These are phyloP conservation scores for Corniculantispora saksenae DNA, from an alignment of 2,329 filamentous ascomycete species.

Conservation along the genomic window DNA sequence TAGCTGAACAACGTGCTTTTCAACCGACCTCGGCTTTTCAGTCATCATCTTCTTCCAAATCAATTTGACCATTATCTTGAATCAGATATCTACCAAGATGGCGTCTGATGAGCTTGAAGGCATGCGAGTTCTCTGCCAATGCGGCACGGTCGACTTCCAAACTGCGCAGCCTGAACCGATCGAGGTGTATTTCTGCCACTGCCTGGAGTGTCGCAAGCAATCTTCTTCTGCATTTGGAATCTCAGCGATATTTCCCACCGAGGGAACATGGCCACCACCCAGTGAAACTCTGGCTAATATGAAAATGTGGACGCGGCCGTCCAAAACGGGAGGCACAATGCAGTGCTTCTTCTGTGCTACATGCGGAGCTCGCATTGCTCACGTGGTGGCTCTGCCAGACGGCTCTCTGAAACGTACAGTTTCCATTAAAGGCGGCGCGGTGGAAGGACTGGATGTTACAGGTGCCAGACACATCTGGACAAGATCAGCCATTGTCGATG, in stretches of 20 bases:
- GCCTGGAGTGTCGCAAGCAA: constrained; percentile 47
- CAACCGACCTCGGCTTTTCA: no score
- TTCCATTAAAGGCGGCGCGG: constrained; percentile 48
- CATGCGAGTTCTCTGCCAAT: constrained; percentile 38
- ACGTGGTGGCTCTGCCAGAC: constrained; percentile 41
- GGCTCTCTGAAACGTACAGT: constrained; percentile 39
- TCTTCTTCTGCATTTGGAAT: constrained; percentile 48
- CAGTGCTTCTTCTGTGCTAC: constrained; percentile 45
- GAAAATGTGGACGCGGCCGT: constrained; percentile 39
- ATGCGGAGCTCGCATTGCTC: constrained; percentile 50
- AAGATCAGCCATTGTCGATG: constrained; percentile 44
- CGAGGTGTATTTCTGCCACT: constrained; percentile 47
- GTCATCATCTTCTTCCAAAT: no score
- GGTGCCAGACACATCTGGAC: constrained; percentile 48
- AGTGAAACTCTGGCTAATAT: constrained; percentile 34
- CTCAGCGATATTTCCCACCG: constrained; percentile 44
- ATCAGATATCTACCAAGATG: neutral
- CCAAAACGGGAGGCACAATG: constrained; percentile 42
- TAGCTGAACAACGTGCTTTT: neutral
- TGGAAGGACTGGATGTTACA: constrained; percentile 43
- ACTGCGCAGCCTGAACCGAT: constrained; percentile 37
- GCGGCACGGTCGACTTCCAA: constrained; percentile 38
- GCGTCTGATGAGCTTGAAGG: no score
- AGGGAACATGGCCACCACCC: constrained; percentile 42
- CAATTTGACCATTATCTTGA: neutral